Evolutionary conservation across 2,329 filamentous ascomycete genomes (phyloP).

Genomic region (Stemphylium vesicarium): DNA sequence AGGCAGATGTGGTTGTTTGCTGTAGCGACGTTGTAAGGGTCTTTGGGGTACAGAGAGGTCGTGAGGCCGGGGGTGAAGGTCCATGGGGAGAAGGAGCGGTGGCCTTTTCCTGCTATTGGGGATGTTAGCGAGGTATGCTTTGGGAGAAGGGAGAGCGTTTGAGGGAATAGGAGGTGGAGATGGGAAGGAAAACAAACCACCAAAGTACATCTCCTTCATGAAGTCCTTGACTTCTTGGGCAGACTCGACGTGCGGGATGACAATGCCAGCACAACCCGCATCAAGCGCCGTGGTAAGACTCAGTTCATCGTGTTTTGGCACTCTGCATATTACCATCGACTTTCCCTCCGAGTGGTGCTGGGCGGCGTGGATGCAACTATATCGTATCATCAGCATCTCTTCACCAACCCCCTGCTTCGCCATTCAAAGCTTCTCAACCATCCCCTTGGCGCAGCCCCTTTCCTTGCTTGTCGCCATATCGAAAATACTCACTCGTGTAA

Average conservation of each 20-base stretch:
- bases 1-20: slow-evolving; percentile 36
- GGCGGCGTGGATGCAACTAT: slow-evolving; percentile 34
- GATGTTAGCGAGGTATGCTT: not conserved
- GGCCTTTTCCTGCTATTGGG: slow-evolving; percentile 14
- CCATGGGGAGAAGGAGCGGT: slow-evolving; percentile 37
- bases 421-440: too few relatives aligned
- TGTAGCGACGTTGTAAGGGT: slow-evolving; percentile 31
- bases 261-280: slow-evolving; percentile 31
- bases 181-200: not conserved
- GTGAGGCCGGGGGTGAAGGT: slow-evolving; percentile 30
- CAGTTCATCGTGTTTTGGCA: slow-evolving; percentile 34
- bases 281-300: slow-evolving; percentile 33
- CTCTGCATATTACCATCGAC: slow-evolving; percentile 30
- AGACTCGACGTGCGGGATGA: slow-evolving; percentile 32
- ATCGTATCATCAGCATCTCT: not conserved
- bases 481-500: slow-evolving; percentile 29
- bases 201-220: slow-evolving; percentile 32
- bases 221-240: slow-evolving; percentile 34
- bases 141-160: not conserved
- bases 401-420: not conserved
- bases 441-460: too few relatives aligned
- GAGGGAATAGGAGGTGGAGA: not conserved
- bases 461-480: too few relatives aligned
- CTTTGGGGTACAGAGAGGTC: slow-evolving; percentile 28
- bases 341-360: slow-evolving; percentile 36